Conservation (phyloP, 352 stramenopile genomes). For the Phytophthora capsici region DNA sequence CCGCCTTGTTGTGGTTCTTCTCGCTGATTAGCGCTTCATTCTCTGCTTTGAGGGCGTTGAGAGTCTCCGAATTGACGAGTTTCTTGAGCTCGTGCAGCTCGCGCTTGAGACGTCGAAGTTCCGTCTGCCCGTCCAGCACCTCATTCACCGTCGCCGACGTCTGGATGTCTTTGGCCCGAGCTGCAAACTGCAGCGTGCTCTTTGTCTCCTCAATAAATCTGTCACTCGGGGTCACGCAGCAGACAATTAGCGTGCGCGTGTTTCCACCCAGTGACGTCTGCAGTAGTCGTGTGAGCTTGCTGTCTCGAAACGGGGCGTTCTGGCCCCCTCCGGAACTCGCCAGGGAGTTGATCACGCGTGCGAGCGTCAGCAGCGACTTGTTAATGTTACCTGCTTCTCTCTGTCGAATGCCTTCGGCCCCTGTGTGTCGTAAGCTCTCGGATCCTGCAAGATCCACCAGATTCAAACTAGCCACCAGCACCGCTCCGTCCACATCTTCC, state of each 20-base stretch:
- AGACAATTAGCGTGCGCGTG: constrained; percentile 92
- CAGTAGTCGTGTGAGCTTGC: constrained; percentile 92
- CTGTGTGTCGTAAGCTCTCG: constrained; percentile 96
- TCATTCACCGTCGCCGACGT: constrained; percentile 88
- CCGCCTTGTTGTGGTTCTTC: constrained; percentile 58
- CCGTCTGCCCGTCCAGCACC: constrained; percentile 92
- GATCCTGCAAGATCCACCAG: constrained; percentile 98
- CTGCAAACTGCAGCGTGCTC: constrained; percentile 93
- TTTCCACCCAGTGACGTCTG: constrained; percentile 93
- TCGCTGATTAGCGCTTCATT: constrained; percentile 71
- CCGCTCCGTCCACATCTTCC: constrained; percentile 76
- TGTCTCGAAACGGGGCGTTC: constrained; percentile 88
- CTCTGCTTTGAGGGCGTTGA: constrained; percentile 71
- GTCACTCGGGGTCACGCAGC: constrained; percentile 80
- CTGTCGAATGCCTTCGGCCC: constrained; percentile 93
- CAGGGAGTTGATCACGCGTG: constrained; percentile 93
- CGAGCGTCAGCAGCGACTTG: constrained; percentile 95
- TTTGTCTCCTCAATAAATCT: constrained; percentile 84
- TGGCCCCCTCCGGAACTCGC: constrained; percentile 42
- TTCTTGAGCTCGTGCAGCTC: constrained; percentile 77
- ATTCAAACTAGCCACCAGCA: constrained; percentile 95
- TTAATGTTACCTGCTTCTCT: constrained; percentile 98
- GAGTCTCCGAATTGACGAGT: constrained; percentile 55
- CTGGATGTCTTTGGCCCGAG: constrained; percentile 91
- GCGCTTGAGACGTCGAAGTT: constrained; percentile 73